Base-by-base conservation (phyloP, 2,329 filamentous ascomycete genomes). In the Penicillium sp. region DNA sequence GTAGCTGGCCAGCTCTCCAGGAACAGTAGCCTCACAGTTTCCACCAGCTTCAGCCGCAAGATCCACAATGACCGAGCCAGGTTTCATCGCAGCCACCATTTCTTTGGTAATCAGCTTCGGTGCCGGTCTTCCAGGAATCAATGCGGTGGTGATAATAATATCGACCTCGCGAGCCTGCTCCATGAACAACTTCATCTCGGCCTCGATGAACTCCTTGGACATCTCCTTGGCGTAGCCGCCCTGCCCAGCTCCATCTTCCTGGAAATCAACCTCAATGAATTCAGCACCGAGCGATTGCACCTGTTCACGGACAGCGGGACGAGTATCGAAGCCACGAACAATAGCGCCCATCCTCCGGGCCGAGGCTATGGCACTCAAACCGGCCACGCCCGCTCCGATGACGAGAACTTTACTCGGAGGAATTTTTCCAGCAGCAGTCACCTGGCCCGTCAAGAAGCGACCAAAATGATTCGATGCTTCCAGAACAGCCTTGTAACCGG, bases 141-240 rank as follows among this genome's bases (percentile, higher is more conserved):
- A 77, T n/a, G 92, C 92, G 1, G 92, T 96, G 1, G 92, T 96
- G 72, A 96, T 90, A 62, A 96, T 90, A 63, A 96, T 96, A 75
- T 96, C 92, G 54, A 96, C 91, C 41, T 96, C 92, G 60, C 86
- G 85, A 62, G 90, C 90, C 74, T 96, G 92, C 67, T 95, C 90
- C 73, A 90, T 87, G 77, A 96, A 96, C 0, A 96, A 83, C 74
- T 91, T 93, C 91, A 96, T 96, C 75, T 96, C 91, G 5, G 92
- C 92, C 61, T 92, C 91, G 73, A 95, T 92, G 70, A 96, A 96
- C 66, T 94, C 92, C 70, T 94, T 92, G 56, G 91, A 95, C 92
- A 96, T 96, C 71, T 93, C 91, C 71, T 96, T 96, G 55, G 91
- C 91, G 70, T 96, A 96, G 15, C 92, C 92, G 31, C 92, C 92